Base-by-base conservation (phyloP, 1,284 basidiomycete genomes). In the Cutaneotrichosporon cyanovorans region DNA sequence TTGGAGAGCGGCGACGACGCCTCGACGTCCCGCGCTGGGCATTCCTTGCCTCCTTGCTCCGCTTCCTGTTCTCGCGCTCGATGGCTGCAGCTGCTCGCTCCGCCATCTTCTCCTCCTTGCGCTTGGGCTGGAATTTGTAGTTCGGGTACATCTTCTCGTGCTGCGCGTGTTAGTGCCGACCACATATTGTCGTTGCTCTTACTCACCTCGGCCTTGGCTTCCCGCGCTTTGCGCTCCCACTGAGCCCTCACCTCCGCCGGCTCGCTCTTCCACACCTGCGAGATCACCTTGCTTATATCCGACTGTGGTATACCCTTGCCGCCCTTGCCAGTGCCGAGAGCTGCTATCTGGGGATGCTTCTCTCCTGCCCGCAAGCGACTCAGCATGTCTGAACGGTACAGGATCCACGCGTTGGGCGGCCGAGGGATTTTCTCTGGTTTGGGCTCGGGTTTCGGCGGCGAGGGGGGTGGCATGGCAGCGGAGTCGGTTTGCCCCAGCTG, bases 331-430 rank as follows among this genome's bases (percentile, higher is more conserved):
- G 50, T 42, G 25, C 62, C 64, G 16, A 65, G 48, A 16, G 48
- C 52, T 16, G 33, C 45, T 11, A 45, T 36, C 3, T 31, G 21
- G 11, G 43, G 43, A 14, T 32, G 30, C 25, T 33, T 25, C 25
- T 52, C 46, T 11, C 50, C 50, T 5, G 25, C 35, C 5, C 34
- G 38, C 15, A 53, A 37, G 36, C 42, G 45, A 11, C 35, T 25
- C 45, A 80, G 75, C 62, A 78, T 81, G 56, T 82, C 78, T 2
- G 83, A 82, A 35, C 89, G 81, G 66, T 88, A 95, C n/a, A 93
- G 60, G 52, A 95, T 92, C 87, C 87, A 93, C 0, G 89, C 83
- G 66, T 93, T 93, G 15, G 83, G 81, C 2, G 90, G 90, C 0
- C 88, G 78, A 22, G 52, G 48, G 5, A 43, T 38, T 28, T 53